These are phyloP conservation scores for Brassica juncea DNA, from an alignment of 345 rosid species.

Conservation along the genomic window DNA sequence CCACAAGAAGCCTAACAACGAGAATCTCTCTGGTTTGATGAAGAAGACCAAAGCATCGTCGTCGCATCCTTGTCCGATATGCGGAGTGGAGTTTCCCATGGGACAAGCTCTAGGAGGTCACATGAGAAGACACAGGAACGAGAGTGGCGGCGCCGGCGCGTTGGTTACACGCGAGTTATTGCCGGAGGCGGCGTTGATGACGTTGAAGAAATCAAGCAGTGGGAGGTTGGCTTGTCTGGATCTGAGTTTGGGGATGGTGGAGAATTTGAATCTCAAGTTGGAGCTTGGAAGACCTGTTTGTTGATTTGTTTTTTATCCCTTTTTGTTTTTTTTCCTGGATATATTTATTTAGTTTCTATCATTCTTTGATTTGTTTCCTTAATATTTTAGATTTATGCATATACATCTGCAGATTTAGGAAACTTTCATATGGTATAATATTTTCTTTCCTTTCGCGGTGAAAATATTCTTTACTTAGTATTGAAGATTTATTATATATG, in stretches of 20 bases:
- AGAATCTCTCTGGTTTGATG: conserved; percentile 24
- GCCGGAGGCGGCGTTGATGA: conserved; percentile 41
- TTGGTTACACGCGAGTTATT: conserved; percentile 45
- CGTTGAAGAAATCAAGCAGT: conserved; percentile 57
- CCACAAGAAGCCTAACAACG: conserved; percentile 66
- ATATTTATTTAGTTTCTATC: conserved; percentile 22
- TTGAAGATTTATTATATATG: not conserved
- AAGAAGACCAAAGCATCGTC: conserved; percentile 50
- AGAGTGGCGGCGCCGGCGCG: conserved; percentile 21
- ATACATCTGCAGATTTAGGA: conserved; percentile 15
- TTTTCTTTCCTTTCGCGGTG: not conserved
- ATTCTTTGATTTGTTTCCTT: conserved; percentile 28
- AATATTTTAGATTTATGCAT: conserved; percentile 14
- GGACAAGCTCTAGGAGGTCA: conserved; percentile 97
- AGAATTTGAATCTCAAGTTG: conserved; percentile 36
- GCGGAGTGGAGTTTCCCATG: conserved; percentile 80
- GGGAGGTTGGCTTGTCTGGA: conserved; percentile 40
- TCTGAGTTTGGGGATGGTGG: conserved; percentile 35
- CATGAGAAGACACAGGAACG: conserved; percentile 80
- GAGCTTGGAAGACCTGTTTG: conserved; percentile 43
- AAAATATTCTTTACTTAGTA: not conserved
- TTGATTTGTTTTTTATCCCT: conserved; percentile 10
- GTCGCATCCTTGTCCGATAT: conserved; percentile 80
- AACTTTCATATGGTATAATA: not conserved
- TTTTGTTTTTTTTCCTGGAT: not conserved